These are phyloP conservation scores for Pisolithus orientalis DNA, from an alignment of 768 basidiomycete genomes.

Conservation along the genomic window DNA sequence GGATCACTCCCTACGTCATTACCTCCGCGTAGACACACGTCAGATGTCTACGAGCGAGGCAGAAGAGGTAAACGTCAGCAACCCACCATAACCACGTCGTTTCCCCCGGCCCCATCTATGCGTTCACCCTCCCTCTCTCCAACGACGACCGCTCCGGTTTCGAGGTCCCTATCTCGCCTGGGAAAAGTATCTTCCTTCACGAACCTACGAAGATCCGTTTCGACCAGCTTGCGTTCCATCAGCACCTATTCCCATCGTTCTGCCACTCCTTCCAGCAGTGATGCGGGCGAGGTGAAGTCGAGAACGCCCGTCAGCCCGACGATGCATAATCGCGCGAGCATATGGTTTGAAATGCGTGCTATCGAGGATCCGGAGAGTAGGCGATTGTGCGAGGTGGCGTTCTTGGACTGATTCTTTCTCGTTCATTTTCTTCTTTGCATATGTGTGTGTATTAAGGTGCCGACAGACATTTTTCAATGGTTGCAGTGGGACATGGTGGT, in stretches of 20 bases:
- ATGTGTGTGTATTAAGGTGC: neutral
- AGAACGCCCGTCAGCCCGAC: constrained; percentile 38
- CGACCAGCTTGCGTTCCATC: constrained; percentile 22
- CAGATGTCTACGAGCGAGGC: constrained; percentile 11
- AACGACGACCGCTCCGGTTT: neutral
- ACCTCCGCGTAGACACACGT: constrained; percentile 14
- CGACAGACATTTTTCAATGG: neutral
- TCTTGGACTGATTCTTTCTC: constrained; percentile 34
- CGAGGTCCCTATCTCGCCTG: neutral
- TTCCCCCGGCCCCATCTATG: neutral
- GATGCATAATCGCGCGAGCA: constrained; percentile 54
- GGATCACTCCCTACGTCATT: neutral
- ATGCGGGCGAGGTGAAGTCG: neutral
- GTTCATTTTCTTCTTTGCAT: neutral
- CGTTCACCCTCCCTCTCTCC: neutral
- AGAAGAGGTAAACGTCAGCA: neutral
- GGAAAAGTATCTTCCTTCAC: constrained; percentile 21
- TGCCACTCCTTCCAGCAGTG: neutral
- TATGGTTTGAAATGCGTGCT: constrained; percentile 42
- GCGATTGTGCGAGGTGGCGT: constrained; percentile 67
- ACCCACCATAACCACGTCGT: neutral
- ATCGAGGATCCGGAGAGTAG: constrained; percentile 67
- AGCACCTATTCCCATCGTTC: constrained; percentile 26
- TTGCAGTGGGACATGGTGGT: neutral
- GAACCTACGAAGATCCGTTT: constrained; percentile 37